Conservation (phyloP, 345 rosid genomes). For the Capsella bursapastoris region DNA sequence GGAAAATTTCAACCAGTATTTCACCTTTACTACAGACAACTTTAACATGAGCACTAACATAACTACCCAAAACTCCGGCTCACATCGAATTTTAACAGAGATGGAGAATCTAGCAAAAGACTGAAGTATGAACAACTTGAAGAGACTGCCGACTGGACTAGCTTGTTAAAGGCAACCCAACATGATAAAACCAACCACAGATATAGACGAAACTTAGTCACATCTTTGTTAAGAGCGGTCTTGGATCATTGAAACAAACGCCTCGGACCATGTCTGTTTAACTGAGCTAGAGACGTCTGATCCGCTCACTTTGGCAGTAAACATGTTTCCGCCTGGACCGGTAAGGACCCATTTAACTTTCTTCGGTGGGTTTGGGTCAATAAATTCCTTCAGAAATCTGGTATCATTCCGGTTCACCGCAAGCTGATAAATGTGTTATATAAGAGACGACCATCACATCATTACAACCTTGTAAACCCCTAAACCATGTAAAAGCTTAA, state of each 20-base stretch:
- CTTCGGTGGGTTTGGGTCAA: constrained; percentile 45
- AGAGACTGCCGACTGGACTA: constrained; percentile 21
- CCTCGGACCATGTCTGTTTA: constrained; percentile 57
- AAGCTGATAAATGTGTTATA: constrained; percentile 30
- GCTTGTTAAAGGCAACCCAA: constrained; percentile 8
- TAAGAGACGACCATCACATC: constrained; percentile 10
- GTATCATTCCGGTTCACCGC: background rate
- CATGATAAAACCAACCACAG: background rate
- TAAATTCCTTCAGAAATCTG: constrained; percentile 17
- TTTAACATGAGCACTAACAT: background rate
- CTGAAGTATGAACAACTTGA: constrained; percentile 19
- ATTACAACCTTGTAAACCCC: background rate
- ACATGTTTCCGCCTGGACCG: constrained; percentile 49
- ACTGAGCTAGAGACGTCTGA: constrained; percentile 49
- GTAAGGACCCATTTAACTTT: constrained; percentile 67
- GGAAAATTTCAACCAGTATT: background rate
- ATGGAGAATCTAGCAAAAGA: constrained; percentile 13
- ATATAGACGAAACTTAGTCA: background rate
- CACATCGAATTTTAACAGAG: background rate
- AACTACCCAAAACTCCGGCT: background rate
- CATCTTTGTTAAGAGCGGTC: constrained; percentile 30
- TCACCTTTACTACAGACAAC: background rate
- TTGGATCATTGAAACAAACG: constrained; percentile 46
- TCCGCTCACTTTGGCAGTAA: constrained; percentile 51
- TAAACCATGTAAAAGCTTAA: constrained; percentile 6